phyloP scores from a whole-genome alignment of 208 protist genomes.

The Trypanosoma caninum region DNA sequence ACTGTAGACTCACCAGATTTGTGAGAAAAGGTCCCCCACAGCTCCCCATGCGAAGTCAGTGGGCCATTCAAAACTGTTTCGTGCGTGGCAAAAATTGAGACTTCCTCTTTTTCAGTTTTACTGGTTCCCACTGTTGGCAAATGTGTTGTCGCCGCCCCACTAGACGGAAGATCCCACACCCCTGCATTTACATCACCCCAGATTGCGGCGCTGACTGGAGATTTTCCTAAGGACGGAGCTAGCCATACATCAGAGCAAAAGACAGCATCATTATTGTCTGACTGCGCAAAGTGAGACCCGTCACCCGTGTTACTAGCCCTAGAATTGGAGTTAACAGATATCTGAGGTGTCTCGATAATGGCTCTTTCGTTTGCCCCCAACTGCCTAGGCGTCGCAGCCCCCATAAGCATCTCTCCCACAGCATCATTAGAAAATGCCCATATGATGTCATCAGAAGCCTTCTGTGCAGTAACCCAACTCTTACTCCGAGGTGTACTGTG shows the following conservation, averaged over 20 bases:
- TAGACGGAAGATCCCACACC: slow-evolving; percentile 4
- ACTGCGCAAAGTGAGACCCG: not conserved
- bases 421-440: not conserved
- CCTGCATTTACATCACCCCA: slow-evolving; percentile 12
- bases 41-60: not conserved
- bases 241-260: slow-evolving; percentile 15
- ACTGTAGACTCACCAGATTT: not conserved
- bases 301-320: not conserved
- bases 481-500: not conserved
- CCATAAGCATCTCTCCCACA: not conserved
- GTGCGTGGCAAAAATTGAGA: not conserved
- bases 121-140: too few species aligned
- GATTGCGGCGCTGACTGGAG: slow-evolving; percentile 2
- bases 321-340: not conserved
- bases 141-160: not conserved
- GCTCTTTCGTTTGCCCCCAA: not conserved
- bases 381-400: not conserved
- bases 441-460: not conserved
- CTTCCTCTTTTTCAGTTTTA: not conserved
- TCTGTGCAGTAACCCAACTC: slow-evolving; percentile 1
- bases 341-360: not conserved
- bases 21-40: slow-evolving; percentile 9
- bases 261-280: not conserved
- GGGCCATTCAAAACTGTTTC: not conserved
- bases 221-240: not conserved